These are phyloP conservation scores for Sclerotinia nivalis DNA, from an alignment of 2,329 filamentous ascomycete genomes.

Conservation along the genomic window DNA sequence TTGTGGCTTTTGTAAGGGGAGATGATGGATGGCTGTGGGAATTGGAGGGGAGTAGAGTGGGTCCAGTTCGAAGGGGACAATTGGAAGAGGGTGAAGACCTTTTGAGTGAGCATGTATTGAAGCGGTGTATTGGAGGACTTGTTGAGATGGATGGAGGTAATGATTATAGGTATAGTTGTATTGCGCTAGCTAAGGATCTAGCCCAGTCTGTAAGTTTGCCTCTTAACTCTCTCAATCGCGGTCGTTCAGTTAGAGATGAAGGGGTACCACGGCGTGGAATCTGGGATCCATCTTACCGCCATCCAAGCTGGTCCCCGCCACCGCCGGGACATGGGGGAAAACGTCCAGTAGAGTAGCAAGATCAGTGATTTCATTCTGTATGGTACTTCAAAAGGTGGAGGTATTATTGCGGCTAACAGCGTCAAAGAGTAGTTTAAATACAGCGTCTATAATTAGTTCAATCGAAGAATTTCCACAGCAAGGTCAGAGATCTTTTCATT, in stretches of 20 bases:
- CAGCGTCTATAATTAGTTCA: conserved; percentile 7
- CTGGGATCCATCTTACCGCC: neutral
- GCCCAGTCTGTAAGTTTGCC: conserved; percentile 1
- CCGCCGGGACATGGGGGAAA: neutral
- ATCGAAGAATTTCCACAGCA: neutral
- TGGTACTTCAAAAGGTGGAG: neutral
- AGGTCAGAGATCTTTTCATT: neutral
- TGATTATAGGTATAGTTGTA: conserved; percentile 40
- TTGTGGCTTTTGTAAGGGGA: conserved; percentile 88
- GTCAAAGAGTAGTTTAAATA: neutral
- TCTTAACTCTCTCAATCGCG: neutral
- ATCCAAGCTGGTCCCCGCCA: neutral
- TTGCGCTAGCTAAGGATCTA: conserved; percentile 31
- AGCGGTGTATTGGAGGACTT: conserved; percentile 57
- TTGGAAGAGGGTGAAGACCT: conserved; percentile 66
- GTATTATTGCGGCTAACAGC: neutral
- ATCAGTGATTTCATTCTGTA: neutral
- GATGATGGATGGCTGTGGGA: conserved; percentile 70
- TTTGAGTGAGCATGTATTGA: conserved; percentile 71
- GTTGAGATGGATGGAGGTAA: conserved; percentile 33
- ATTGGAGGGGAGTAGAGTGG: conserved; percentile 67
- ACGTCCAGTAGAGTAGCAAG: neutral
- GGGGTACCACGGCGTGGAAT: neutral
- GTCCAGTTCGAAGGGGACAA: conserved; percentile 59
- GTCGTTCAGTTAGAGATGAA: neutral